Evolutionary conservation across 257 asterid genomes (phyloP).

Genomic region (Buddleja alternifolia): DNA sequence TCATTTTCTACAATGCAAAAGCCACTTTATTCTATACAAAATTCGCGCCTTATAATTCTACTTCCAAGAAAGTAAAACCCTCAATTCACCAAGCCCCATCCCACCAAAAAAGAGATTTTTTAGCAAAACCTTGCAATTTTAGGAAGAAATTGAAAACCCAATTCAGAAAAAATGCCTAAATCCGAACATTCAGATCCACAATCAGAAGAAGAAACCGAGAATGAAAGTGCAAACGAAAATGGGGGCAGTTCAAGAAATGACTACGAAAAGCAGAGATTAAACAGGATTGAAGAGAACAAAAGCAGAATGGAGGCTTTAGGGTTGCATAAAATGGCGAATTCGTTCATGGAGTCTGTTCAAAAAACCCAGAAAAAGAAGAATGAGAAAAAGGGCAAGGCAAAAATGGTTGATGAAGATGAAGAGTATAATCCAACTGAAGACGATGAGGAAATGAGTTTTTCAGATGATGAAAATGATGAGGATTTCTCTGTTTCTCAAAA

Average conservation of each 20-base stretch:
- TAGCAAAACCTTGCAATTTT: background rate
- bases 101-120: no score
- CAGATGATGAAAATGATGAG: constrained; percentile 48
- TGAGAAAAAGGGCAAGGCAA: constrained; percentile 62
- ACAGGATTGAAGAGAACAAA: constrained; percentile 79
- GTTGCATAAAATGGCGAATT: constrained; percentile 62
- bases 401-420: constrained; percentile 69
- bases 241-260: constrained; percentile 27
- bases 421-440: constrained; percentile 71
- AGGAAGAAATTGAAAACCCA: constrained; percentile 10
- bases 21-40: no score
- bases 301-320: constrained; percentile 91
- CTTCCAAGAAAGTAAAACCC: no score
- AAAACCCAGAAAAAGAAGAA: constrained; percentile 41
- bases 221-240: constrained; percentile 29
- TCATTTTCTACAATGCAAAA: no score
- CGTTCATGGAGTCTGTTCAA: constrained; percentile 49
- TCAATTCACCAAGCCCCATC: no score
- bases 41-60: no score
- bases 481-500: constrained; percentile 45
- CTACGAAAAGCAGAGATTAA: constrained; percentile 77
- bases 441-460: constrained; percentile 47
- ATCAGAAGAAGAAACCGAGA: constrained; percentile 44
- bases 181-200: constrained; percentile 43
- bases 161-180: constrained; percentile 38